Evolutionary conservation across 2,329 filamentous ascomycete species (phyloP).

Genomic region (Tolypocladium cylindrosporum): DNA sequence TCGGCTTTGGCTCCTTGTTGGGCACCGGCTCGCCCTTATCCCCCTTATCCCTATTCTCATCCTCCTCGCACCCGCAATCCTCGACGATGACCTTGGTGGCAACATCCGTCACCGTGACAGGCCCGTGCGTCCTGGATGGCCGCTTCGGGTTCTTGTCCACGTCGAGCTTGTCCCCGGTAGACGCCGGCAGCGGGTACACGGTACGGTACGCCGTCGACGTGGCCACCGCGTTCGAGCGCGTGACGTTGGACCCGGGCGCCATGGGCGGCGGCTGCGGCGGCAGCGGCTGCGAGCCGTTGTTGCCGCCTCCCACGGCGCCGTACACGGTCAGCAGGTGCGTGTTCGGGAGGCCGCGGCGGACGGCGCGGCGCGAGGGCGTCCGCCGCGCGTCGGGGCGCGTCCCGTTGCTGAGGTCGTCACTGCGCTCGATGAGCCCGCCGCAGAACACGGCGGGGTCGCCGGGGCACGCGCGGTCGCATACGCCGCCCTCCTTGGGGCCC

Average conservation of each 20-base stretch:
- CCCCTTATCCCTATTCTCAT: neutral
- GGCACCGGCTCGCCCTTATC: neutral
- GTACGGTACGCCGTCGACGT: conserved; percentile 1
- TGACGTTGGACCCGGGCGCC: conserved; percentile 11
- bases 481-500: conserved; percentile 6
- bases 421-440: conserved; percentile 23
- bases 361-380: neutral
- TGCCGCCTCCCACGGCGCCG: conserved; percentile 19
- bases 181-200: neutral
- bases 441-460: conserved; percentile 29
- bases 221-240: neutral
- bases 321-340: conserved; percentile 33
- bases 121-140: conserved; percentile 7
- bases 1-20: neutral
- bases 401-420: neutral
- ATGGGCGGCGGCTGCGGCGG: conserved; percentile 24
- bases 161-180: neutral
- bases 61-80: neutral
- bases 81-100: neutral
- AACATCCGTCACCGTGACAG: neutral
- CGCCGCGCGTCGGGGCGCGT: neutral
- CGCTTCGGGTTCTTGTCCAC: conserved; percentile 18
- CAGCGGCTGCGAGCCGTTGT: conserved; percentile 5
- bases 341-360: conserved; percentile 1
- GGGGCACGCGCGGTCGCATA: conserved; percentile 28